Evolutionary conservation across 108 stramenopile species (phyloP).

Genomic region (Conticribra guillardii): DNA sequence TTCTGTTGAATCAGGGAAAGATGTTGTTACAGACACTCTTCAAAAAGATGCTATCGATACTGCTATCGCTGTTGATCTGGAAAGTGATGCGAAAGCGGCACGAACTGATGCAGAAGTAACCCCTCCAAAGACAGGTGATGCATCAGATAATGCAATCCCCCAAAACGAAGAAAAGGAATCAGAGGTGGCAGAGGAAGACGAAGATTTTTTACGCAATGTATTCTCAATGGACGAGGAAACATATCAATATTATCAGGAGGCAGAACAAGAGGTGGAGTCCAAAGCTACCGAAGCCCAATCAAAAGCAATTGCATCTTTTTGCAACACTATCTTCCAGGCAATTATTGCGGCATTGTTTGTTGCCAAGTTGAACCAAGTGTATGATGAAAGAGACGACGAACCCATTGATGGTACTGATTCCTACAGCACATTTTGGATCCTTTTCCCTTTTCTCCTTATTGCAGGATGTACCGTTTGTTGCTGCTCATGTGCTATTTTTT

Average conservation of each 20-base stretch:
- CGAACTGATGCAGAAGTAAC: background rate
- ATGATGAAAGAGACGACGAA: conserved; percentile 51
- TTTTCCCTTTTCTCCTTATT: conserved; percentile 75
- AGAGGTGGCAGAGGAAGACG: conserved; percentile 36
- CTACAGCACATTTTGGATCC: conserved; percentile 79
- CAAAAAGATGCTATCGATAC: conserved; percentile 19
- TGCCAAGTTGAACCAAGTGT: conserved; percentile 65
- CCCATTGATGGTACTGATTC: conserved; percentile 40
- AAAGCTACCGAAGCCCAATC: conserved; percentile 67
- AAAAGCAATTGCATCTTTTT: conserved; percentile 56
- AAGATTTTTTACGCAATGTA: conserved; percentile 32
- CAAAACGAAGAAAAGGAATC: conserved; percentile 8
- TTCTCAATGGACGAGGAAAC: conserved; percentile 75
- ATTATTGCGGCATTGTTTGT: conserved; percentile 68
- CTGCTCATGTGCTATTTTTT: conserved; percentile 74
- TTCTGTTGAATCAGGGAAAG: conserved; percentile 10
- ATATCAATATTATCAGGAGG: conserved; percentile 66
- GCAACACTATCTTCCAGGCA: conserved; percentile 57
- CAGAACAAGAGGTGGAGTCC: conserved; percentile 65
- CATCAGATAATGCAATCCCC: background rate
- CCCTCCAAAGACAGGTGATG: background rate
- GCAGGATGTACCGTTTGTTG: conserved; percentile 65
- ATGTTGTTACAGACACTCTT: conserved; percentile 1
- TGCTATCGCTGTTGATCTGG: conserved; percentile 15
- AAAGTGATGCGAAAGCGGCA: conserved; percentile 3